These are phyloP conservation scores for Metschnikowia amazonensis DNA, from an alignment of 805 yeast genomes.

Conservation along the genomic window DNA sequence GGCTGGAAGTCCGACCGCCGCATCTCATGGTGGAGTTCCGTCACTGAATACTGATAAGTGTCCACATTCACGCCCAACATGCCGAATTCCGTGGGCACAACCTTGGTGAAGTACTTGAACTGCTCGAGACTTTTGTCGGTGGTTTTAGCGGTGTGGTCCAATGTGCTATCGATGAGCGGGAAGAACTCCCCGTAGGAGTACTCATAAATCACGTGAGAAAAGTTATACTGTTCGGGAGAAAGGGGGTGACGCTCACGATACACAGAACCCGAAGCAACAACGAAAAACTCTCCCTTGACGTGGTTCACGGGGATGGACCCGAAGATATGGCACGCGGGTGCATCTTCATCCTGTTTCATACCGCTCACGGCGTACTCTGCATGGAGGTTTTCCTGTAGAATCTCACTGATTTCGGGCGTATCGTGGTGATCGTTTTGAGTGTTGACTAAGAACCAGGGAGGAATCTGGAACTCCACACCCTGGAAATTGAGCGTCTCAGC, in stretches of 20 bases:
- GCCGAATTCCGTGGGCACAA: constrained; percentile 78
- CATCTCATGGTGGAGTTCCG: constrained; percentile 42
- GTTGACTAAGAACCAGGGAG: constrained; percentile 45
- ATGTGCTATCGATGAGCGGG: constrained; percentile 83
- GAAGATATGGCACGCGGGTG: constrained; percentile 81
- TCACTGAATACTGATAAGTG: constrained; percentile 82
- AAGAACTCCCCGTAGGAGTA: constrained; percentile 87
- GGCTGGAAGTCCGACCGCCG: constrained; percentile 20
- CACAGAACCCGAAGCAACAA: constrained; percentile 73
- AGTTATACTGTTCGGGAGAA: constrained; percentile 55
- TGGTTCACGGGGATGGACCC: constrained; percentile 83
- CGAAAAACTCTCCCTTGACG: constrained; percentile 80
- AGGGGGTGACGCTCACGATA: constrained; percentile 47
- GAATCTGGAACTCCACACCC: constrained; percentile 56
- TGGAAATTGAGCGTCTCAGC: constrained; percentile 70
- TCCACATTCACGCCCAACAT: constrained; percentile 68
- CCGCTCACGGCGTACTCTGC: constrained; percentile 58
- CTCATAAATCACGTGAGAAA: constrained; percentile 82
- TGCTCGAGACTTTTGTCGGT: constrained; percentile 47
- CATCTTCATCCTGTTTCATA: constrained; percentile 43
- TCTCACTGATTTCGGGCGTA: constrained; percentile 60
- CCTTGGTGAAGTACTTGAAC: constrained; percentile 65
- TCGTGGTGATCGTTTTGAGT: constrained; percentile 46
- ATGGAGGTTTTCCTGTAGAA: constrained; percentile 59
- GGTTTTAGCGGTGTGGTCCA: constrained; percentile 67